phyloP scores from a whole-genome alignment of 208 protist species.

The Leptomonas seymouri region DNA sequence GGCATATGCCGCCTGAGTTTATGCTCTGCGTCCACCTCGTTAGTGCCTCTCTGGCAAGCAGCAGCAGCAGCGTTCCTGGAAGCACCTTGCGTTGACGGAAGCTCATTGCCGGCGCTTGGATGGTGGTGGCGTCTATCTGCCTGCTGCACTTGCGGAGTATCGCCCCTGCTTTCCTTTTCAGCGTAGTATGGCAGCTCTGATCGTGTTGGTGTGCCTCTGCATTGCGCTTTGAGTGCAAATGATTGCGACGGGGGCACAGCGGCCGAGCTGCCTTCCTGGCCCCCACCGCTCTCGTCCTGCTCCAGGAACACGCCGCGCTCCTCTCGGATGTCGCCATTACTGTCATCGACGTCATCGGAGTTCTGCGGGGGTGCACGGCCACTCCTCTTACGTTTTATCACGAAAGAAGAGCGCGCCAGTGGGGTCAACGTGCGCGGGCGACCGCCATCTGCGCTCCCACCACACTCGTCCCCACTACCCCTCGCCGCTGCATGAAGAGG shows the following conservation, averaged over 20 bases:
- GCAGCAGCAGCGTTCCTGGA: background rate
- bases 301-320: constrained; percentile 1
- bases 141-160: background rate
- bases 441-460: background rate
- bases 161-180: too few relatives aligned
- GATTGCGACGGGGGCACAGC: constrained; percentile 2
- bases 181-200: background rate
- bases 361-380: background rate
- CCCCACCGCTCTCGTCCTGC: background rate
- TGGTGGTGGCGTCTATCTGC: background rate
- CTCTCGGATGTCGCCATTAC: background rate
- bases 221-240: background rate
- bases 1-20: too few relatives aligned
- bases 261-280: background rate
- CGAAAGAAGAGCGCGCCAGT: background rate
- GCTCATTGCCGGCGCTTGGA: background rate
- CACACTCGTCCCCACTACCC: background rate
- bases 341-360: background rate
- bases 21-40: too few relatives aligned
- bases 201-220: too few relatives aligned
- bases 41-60: background rate
- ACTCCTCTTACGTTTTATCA: background rate
- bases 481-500: background rate
- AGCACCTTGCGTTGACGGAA: background rate
- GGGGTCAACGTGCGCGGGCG: constrained; percentile 2